Evolutionary conservation across 768 basidiomycete species (phyloP), one percentile per base, ranked within the genome.

Genomic region (Cystobasidium ongulense): DNA sequence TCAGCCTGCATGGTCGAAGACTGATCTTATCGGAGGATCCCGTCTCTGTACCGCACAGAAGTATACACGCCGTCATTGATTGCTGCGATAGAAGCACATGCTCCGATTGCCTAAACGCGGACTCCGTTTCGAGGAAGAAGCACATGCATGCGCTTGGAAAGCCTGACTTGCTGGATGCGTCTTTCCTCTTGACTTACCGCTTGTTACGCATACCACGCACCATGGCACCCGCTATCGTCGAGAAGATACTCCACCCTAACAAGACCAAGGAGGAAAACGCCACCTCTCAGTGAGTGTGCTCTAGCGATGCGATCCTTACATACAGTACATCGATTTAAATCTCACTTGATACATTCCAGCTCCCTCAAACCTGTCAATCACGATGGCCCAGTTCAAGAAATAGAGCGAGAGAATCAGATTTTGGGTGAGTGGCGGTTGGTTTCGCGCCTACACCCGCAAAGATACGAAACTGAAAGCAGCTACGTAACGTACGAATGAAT

Each of bases 201-300:
- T 17, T 50, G 3, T n/a, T 21, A 50, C 46, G 17, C 7, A 61
- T 3, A 4, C 7, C 2, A 8, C 10, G 5, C 3, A 61, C 25
- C 57, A 61, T 61, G 57, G 36, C 57, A 33, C 31, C 31, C 11
- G 38, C 33, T 11, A 36, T 64, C 63, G n/a, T 64, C 10, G 63
- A 64, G 35, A 64, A 64, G 11, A 35, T 64, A 2, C 33, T 36
- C 10, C 63, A 64, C 35, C 63, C 63, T 5, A 36, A 36, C 63
- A 64, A 64, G 63, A 27, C n/a, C 41, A 39, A 27, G 21, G 11
- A 64, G 63, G 63, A 64, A 15, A 64, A 64, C 25, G 63, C 63
- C 7, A 41, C 10, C 3, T 36, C 57, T 15, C 57, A 61, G 57
- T 61, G 23, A 31, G 57, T 21, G 31, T 4, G 31, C 57, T 17